Evolutionary conservation across 2,329 filamentous ascomycete genomes (phyloP).

Genomic region (Sporothrix luriei): DNA sequence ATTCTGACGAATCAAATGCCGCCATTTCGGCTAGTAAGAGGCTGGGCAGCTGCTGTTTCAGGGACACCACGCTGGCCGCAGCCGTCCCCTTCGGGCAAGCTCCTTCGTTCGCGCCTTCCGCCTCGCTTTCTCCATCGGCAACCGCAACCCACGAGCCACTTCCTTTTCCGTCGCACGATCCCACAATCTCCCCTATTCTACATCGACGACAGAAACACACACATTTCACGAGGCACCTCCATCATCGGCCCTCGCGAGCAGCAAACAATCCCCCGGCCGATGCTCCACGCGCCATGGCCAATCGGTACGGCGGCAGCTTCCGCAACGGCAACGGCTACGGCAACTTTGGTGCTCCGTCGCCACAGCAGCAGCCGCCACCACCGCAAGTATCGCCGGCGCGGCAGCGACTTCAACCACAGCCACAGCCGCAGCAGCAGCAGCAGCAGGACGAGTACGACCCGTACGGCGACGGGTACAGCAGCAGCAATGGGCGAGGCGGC

Average conservation of each 20-base stretch:
- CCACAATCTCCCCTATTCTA: not conserved
- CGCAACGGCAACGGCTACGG: constrained; percentile 52
- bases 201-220: not conserved
- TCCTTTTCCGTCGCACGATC: constrained; percentile 9
- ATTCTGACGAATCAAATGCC: not conserved
- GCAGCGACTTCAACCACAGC: constrained; percentile 30
- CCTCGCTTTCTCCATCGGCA: not conserved
- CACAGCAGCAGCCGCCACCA: constrained; percentile 12
- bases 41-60: constrained; percentile 19
- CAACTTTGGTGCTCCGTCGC: constrained; percentile 44
- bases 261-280: not conserved
- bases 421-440: not conserved
- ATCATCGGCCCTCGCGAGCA: too few relatives aligned
- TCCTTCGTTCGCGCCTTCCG: constrained; percentile 11
- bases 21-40: not conserved
- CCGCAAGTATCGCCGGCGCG: constrained; percentile 23
- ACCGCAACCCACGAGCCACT: not conserved
- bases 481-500: constrained; percentile 46
- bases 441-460: constrained; percentile 54
- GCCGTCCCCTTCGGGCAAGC: constrained; percentile 18
- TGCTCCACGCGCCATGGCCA: constrained; percentile 49
- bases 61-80: not conserved
- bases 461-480: constrained; percentile 51
- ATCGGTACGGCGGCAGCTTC: constrained; percentile 54
- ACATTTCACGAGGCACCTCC: not conserved